A percentile compares a stretch with the other conserved stretches of the same genome.
Evolutionary conservation across 192 early-diverging fungal species (phyloP).

Genomic region (Gryganskiella cystojenkinii): DNA sequence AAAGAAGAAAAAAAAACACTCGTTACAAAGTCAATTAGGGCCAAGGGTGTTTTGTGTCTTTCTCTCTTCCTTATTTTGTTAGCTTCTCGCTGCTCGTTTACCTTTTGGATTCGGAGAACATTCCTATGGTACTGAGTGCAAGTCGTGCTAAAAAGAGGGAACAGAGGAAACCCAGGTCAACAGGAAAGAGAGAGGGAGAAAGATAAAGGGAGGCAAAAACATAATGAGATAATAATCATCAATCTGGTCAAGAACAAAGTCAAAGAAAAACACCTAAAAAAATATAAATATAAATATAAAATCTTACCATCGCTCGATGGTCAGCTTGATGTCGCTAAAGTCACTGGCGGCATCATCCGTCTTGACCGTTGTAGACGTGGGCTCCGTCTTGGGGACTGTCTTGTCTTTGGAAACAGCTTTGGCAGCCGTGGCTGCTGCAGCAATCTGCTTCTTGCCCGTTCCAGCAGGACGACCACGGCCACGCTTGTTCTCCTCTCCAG

Average conservation of each 20-base stretch:
- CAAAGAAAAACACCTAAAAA: not conserved
- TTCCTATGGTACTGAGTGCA: slow-evolving; percentile 37
- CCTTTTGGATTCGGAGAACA: slow-evolving; percentile 19
- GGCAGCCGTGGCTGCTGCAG: slow-evolving; percentile 2
- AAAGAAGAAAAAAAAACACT: not conserved
- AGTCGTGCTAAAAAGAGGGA: slow-evolving; percentile 25
- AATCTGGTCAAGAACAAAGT: not conserved
- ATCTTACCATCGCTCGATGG: slow-evolving; percentile 34
- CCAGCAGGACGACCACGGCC: slow-evolving; percentile 33
- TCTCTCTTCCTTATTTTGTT: not conserved
- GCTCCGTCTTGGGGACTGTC: not conserved
- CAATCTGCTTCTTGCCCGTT: slow-evolving; percentile 15
- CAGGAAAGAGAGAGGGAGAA: not conserved
- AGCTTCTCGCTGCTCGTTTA: not conserved
- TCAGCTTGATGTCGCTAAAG: slow-evolving; percentile 17
- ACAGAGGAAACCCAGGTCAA: not conserved
- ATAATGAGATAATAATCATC: not conserved
- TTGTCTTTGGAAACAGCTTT: not conserved
- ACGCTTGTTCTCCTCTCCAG: slow-evolving; percentile 7
- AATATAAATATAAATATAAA: not conserved
- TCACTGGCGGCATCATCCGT: slow-evolving; percentile 7
- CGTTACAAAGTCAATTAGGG: not conserved
- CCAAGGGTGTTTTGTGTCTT: not conserved
- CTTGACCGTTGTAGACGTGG: not conserved
- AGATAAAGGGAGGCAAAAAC: not conserved